A percentile compares a stretch with the other conserved stretches of the same genome.
phyloP scores from a whole-genome alignment of 768 basidiomycete species.

The Coprinellus aureogranulatus region DNA sequence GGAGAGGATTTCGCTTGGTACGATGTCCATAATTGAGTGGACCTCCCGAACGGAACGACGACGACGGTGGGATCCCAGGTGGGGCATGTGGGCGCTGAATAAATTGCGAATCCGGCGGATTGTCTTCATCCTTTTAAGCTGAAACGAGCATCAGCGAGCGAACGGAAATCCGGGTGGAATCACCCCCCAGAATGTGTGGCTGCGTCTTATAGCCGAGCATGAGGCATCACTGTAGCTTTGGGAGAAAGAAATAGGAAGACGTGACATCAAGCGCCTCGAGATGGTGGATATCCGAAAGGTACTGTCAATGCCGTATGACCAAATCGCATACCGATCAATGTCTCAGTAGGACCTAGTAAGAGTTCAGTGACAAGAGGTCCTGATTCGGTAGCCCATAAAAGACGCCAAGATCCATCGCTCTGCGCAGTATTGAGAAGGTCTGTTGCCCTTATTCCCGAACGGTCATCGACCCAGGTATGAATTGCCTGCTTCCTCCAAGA shows the following conservation, averaged over 20 bases:
- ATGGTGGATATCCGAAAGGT: background rate
- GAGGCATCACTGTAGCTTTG: background rate
- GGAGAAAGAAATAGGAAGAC: background rate
- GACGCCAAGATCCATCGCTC: no score
- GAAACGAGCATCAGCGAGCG: background rate
- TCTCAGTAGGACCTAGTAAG: slow-evolving; percentile 4
- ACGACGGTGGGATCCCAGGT: slow-evolving; percentile 4
- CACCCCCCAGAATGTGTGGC: background rate
- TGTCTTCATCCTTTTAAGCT: slow-evolving; percentile 4
- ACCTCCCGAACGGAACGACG: background rate
- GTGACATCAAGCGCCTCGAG: background rate
- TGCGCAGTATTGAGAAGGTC: no score
- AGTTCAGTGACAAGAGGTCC: no score
- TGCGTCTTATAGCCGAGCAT: slow-evolving; percentile 1
- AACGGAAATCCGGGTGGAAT: background rate
- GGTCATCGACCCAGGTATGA: background rate
- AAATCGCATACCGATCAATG: slow-evolving; percentile 9
- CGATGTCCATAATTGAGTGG: slow-evolving; percentile 17
- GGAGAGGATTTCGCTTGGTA: slow-evolving; percentile 35
- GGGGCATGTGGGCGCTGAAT: background rate
- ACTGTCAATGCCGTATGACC: background rate
- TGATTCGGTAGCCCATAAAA: no score
- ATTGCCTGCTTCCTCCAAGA: no score
- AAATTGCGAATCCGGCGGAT: slow-evolving; percentile 7
- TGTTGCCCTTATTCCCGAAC: background rate